Base-by-base conservation (phyloP, 306 rosid species). In the Urtica urens region DNA sequence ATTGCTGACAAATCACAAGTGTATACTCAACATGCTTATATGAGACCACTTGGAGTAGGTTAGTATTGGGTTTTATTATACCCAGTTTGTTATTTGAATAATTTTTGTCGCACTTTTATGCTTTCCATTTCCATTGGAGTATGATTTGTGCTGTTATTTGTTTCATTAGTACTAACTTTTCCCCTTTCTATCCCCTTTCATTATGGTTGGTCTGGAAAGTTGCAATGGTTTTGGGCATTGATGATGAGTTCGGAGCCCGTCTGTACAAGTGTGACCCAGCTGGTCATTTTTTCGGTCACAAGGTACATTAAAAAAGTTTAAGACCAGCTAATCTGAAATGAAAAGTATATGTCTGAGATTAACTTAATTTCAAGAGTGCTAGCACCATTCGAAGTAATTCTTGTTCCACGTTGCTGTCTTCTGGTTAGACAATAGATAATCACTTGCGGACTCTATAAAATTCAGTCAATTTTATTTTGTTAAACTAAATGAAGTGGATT, bases 21-120 rank as follows among this genome's bases (percentile, higher is more conserved):
- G 73, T 92, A 92, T 70, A 92, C 99, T 40, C 99, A 92, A 44
- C 99, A 92, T 82, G 99, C 99, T 44, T 92, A 92, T 51, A 92
- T 92, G 99, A 82, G 99, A 69, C 99, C 99, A 4, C 94, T 92
- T 57, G 99, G 99, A 71, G 96, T 92, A 46, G 99, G 99, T 85
- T 42, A 18, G 80, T 65, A 53, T 45, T 72, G 22, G 29, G n/a
- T 4, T 25, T 21, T 45, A 10, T 65, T 42, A 57, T 38, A 38
- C 21, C 12, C n/a, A 23, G 1, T 21, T 45, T 45, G 30, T 45
- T 2, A 21, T 40, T 34, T 15, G 6, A 10, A 31, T 30, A 46
- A 41, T 46, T 58, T 46, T 10, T 26, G n/a, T n/a, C n/a, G n/a
- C n/a, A n/a, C n/a, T n/a, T n/a, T n/a, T n/a, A n/a, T n/a, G n/a